Evolutionary conservation across 2,329 filamentous ascomycete species (phyloP).

Genomic region (Fusarium musae): DNA sequence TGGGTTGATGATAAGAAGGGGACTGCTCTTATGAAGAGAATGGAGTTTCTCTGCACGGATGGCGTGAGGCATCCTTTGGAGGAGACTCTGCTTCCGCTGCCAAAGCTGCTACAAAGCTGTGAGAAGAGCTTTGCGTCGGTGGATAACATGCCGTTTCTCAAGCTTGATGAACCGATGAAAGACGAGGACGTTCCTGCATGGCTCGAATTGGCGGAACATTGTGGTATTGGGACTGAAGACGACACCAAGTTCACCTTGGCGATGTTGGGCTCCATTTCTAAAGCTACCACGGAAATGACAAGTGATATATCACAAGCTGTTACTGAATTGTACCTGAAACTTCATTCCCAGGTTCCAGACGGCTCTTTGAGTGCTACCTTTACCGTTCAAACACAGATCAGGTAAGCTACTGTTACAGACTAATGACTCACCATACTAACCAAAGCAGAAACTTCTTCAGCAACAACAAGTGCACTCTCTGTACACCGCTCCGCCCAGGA

Average conservation of each 20-base stretch:
- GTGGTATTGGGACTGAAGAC: neutral
- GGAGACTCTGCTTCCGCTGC: neutral
- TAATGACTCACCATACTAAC: fast-evolving
- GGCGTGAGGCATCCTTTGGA: neutral
- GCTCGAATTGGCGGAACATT: neutral
- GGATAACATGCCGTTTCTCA: neutral
- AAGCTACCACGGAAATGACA: fast-evolving
- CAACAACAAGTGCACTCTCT: neutral
- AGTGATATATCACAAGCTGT: neutral
- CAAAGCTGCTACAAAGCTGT: neutral
- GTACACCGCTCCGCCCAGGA: fast-evolving
- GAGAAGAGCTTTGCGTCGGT: neutral
- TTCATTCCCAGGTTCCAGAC: neutral
- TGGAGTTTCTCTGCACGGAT: neutral
- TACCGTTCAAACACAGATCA: neutral
- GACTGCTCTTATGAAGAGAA: neutral
- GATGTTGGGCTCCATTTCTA: neutral
- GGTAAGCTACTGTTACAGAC: fast-evolving
- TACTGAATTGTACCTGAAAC: neutral
- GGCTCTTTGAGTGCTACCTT: neutral
- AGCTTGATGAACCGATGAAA: neutral
- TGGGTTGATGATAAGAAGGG: neutral
- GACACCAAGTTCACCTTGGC: neutral
- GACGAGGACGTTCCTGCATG: neutral
- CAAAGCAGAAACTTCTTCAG: fast-evolving